Percentiles rank a stretch among this genome's conserved stretches.
These are phyloP conservation scores for Phytophthora pisi DNA, from an alignment of 352 stramenopile species.

Conservation along the genomic window DNA sequence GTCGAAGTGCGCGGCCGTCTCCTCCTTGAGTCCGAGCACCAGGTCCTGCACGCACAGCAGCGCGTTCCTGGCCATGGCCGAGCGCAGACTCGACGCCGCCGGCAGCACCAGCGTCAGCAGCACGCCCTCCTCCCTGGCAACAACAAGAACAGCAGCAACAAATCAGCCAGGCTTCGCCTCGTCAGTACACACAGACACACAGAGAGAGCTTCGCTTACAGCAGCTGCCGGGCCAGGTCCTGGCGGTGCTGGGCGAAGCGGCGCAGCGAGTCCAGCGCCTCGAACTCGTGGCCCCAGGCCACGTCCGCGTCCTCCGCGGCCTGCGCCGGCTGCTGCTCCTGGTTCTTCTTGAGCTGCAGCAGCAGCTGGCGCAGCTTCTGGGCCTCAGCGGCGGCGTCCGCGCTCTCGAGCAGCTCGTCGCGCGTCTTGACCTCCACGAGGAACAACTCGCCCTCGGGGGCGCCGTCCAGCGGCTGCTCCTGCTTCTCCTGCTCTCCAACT, in stretches of 20 bases:
- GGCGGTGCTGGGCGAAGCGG: constrained; percentile 46
- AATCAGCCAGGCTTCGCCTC: not conserved
- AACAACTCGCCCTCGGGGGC: constrained; percentile 67
- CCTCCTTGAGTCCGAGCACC: constrained; percentile 35
- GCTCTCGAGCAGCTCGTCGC: constrained; percentile 52
- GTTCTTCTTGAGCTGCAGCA: constrained; percentile 18
- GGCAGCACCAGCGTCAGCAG: constrained; percentile 53
- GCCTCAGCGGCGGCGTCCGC: constrained; percentile 37
- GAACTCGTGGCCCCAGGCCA: constrained; percentile 52
- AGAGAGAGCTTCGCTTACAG: constrained; percentile 28
- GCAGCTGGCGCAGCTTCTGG: constrained; percentile 39
- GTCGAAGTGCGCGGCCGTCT: constrained; percentile 43
- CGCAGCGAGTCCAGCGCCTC: constrained; percentile 50
- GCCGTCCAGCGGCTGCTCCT: constrained; percentile 45
- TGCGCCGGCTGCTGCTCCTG: not conserved
- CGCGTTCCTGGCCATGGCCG: constrained; percentile 68
- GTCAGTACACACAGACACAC: not conserved
- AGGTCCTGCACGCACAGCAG: constrained; percentile 73
- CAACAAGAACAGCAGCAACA: constrained; percentile 13
- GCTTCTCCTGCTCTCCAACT: not conserved
- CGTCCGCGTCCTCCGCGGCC: constrained; percentile 15
- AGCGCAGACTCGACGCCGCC: constrained; percentile 63
- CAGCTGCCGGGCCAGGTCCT: constrained; percentile 29
- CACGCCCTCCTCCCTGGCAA: constrained; percentile 24
- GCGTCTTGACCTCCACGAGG: constrained; percentile 53